Evolutionary conservation across 768 basidiomycete species (phyloP), one percentile per base, ranked within the genome.

Genomic region (Floccularia luteovirens): DNA sequence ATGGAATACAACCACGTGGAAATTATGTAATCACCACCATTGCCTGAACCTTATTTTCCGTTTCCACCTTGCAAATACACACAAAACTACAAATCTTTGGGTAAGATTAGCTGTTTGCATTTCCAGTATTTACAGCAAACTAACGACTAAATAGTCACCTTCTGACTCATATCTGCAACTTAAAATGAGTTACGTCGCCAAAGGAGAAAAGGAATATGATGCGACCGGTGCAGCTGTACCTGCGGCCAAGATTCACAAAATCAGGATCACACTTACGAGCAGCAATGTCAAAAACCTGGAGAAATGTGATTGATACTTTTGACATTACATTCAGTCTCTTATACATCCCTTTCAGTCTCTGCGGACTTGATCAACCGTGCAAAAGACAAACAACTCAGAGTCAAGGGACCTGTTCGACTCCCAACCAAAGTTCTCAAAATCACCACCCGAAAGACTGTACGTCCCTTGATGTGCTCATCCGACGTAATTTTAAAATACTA

Each of bases 391-490:
- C 90, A 97, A 66, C 90, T 99, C 60, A 89, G 88, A 47, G 96
- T 98, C 64, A 97, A 96, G 71, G 96, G 96, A 45, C 96, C 96
- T 50, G 92, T 99, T 56, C 86, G 96, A 50, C 87, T 99, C 56
- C 96, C 96, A 48, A 99, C 96, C 66, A 98, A 98, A 74, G 85
- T 92, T 60, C 81, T 99, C 58, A 92, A 90, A 70, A 92, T 98
- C 74, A 96, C 92, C 66, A 99, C 94, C 68, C 88, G 96, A 60
- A 99, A 99, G 68, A 94, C 96, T 49, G 92, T 92, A 46, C 50
- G 88, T 74, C n/a, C n/a, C n/a, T n/a, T 6, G 14, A 21, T 10
- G 14, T 12, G 3, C 6, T 10, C 27, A 30, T 14, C n/a, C 20
- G 16, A 34, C 32, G 21, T 0, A 6, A 17, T 24, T 8, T 44